Percentiles rank a stretch among this genome's conserved stretches.
These are phyloP conservation scores for Dictyostelium brefeldianum DNA, from an alignment of 78 protist species.

Conservation along the genomic window DNA sequence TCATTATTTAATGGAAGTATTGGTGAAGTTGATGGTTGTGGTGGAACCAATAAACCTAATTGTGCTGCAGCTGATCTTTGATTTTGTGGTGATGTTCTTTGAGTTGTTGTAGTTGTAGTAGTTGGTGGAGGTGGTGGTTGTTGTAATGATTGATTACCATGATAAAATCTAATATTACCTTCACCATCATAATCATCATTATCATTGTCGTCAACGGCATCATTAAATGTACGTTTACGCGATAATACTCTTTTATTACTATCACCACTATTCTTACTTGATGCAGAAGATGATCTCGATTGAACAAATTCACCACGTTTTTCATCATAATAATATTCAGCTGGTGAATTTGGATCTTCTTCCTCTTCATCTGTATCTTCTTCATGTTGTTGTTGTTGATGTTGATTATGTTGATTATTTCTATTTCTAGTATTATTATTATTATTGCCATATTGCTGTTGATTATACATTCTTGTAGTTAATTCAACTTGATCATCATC, in stretches of 20 bases:
- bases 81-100: background rate
- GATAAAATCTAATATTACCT: background rate
- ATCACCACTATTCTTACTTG: background rate
- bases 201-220: no score
- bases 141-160: constrained; percentile 16
- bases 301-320: background rate
- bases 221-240: no score
- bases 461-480: background rate
- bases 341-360: background rate
- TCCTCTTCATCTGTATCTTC: background rate
- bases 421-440: background rate
- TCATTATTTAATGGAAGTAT: background rate
- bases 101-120: background rate
- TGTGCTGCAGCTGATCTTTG: no score
- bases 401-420: no score
- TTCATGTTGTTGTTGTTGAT: background rate
- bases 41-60: no score
- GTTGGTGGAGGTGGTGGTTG: background rate
- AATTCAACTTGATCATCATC: constrained; percentile 20
- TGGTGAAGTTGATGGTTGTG: background rate
- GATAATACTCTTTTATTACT: no score
- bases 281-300: background rate
- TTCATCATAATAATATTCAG: constrained; percentile 17
- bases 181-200: background rate
- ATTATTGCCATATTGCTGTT: background rate